Conservation (phyloP, 2,329 filamentous ascomycete species). For the Bipolaris victoriae region DNA sequence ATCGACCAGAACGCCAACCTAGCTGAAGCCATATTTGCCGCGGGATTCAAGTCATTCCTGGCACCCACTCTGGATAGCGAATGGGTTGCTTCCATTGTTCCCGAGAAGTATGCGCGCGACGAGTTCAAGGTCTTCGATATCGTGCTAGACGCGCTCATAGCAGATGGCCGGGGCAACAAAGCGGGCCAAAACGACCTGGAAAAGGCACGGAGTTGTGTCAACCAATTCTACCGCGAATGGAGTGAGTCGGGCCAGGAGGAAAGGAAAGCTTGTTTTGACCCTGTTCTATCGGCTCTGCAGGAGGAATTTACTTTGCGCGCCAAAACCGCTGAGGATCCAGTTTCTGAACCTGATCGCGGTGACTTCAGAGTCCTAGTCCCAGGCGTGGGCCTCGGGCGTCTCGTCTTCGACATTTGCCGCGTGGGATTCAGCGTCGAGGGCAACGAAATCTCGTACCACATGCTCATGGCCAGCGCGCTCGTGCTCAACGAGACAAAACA, state of each 20-base stretch:
- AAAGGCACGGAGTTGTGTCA: slow-evolving; percentile 89
- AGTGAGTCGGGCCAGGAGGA: slow-evolving; percentile 76
- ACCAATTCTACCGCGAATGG: slow-evolving; percentile 97
- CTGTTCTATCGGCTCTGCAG: slow-evolving; percentile 71
- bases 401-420: slow-evolving; percentile 84
- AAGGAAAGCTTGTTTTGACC: slow-evolving; percentile 76
- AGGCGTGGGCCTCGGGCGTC: slow-evolving; percentile 83
- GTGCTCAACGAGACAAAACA: slow-evolving; percentile 71
- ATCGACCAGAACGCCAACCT: slow-evolving; percentile 89
- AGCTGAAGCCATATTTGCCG: slow-evolving; percentile 75
- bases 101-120: slow-evolving; percentile 36
- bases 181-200: slow-evolving; percentile 79
- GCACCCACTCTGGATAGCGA: slow-evolving; percentile 41
- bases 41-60: slow-evolving; percentile 44
- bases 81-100: slow-evolving; percentile 42
- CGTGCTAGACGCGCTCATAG: slow-evolving; percentile 70
- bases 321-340: no score
- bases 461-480: slow-evolving; percentile 82
- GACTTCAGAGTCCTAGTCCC: slow-evolving; percentile 77
- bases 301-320: slow-evolving; percentile 46
- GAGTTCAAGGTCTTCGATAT: slow-evolving; percentile 44
- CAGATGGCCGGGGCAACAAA: slow-evolving; percentile 45
- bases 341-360: slow-evolving; percentile 27
- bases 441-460: slow-evolving; percentile 95
- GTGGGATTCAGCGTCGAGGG: slow-evolving; percentile 79